Evolutionary conservation across 78 protist genomes (phyloP).

Genomic region (Corallochytrium limacisporum): DNA sequence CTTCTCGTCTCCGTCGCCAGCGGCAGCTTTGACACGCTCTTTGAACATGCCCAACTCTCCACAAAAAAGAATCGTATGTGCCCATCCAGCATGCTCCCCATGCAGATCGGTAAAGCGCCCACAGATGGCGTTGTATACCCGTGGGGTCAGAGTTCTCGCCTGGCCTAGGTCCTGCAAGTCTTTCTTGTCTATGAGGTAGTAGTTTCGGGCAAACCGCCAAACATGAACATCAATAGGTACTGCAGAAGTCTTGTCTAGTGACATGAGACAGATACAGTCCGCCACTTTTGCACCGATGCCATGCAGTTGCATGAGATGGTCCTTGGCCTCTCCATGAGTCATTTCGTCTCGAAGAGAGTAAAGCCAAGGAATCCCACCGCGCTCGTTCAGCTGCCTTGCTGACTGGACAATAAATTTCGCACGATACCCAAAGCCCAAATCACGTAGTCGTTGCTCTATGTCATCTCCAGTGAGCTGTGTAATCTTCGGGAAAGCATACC

Average conservation of each 20-base stretch:
- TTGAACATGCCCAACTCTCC: no score
- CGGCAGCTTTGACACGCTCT: no score
- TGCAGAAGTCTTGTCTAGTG: conserved; percentile 34
- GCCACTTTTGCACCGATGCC: conserved; percentile 63
- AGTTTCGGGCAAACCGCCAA: conserved; percentile 37
- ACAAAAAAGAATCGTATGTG: no score
- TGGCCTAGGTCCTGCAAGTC: no score
- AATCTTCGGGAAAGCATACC: neutral
- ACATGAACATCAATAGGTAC: conserved; percentile 71
- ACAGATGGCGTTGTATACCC: no score
- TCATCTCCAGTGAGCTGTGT: conserved; percentile 24
- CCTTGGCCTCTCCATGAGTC: conserved; percentile 2
- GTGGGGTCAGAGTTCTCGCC: no score
- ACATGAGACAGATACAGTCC: conserved; percentile 72
- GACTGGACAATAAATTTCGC: conserved; percentile 42
- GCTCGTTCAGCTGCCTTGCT: conserved; percentile 6
- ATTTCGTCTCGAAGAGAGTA: neutral
- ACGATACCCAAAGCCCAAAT: conserved; percentile 66
- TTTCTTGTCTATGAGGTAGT: no score
- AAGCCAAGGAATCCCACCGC: neutral
- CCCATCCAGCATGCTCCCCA: no score
- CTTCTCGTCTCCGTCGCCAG: no score
- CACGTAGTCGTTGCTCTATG: conserved; percentile 38
- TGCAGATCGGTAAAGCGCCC: no score
- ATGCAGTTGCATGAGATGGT: neutral